phyloP scores from a whole-genome alignment of 371 early-diverging fungal genomes.

The Actinomucor elegans region DNA sequence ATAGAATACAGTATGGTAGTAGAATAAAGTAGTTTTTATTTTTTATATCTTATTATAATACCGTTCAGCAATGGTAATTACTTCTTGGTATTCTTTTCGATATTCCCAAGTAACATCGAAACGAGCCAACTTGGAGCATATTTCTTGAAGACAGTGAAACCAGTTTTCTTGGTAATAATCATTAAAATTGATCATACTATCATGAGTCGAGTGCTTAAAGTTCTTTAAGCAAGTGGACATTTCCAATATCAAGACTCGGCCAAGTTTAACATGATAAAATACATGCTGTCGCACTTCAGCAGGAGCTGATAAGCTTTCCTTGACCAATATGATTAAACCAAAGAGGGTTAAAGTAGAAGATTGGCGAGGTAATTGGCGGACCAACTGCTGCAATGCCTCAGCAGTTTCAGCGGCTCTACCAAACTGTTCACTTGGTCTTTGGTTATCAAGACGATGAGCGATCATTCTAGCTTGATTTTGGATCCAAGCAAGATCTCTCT shows the following conservation, averaged over 20 bases:
- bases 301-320: constrained; percentile 31
- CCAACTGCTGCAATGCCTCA: constrained; percentile 19
- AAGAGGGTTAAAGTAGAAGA: constrained; percentile 21
- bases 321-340: constrained; percentile 28
- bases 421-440: constrained; percentile 38
- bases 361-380: constrained; percentile 8
- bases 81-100: constrained; percentile 38
- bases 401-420: constrained; percentile 27
- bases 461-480: constrained; percentile 19
- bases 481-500: constrained; percentile 6
- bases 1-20: constrained; percentile 33
- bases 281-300: constrained; percentile 41
- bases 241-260: constrained; percentile 37
- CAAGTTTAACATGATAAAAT: constrained; percentile 38
- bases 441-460: constrained; percentile 26
- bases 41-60: constrained; percentile 11
- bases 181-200: neutral
- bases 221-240: constrained; percentile 33
- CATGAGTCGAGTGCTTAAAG: constrained; percentile 12
- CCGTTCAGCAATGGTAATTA: constrained; percentile 29
- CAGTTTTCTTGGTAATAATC: constrained; percentile 4
- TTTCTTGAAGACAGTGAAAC: constrained; percentile 22
- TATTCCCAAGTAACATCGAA: constrained; percentile 46
- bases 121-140: constrained; percentile 25
- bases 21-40: constrained; percentile 37